Conservation (phyloP, 2,329 filamentous ascomycete species). For the Trichophyton mentagrophytes region DNA sequence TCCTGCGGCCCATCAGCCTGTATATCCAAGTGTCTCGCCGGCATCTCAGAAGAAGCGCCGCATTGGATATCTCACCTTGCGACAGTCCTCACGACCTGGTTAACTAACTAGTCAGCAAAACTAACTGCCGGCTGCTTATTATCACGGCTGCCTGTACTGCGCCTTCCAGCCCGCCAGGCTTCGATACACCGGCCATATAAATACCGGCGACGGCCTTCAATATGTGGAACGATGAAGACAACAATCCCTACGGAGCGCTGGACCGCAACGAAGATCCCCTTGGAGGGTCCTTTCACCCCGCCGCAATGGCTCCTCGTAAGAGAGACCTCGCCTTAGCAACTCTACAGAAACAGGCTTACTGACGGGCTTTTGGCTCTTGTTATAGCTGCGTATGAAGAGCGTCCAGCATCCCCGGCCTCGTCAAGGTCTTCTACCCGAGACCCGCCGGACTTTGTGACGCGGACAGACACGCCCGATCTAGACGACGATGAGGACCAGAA, state of each 20-base stretch:
- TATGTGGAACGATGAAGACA: constrained; percentile 99
- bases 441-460: constrained; percentile 44
- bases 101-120: too few species aligned
- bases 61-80: not conserved
- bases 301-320: constrained; percentile 36
- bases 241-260: constrained; percentile 94
- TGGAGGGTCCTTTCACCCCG: constrained; percentile 54
- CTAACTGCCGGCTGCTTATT: not conserved
- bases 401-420: constrained; percentile 52
- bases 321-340: not conserved
- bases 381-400: constrained; percentile 42
- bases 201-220: not conserved
- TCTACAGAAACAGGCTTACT: not conserved
- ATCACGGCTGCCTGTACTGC: not conserved
- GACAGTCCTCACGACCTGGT: not conserved
- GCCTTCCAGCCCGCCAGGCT: not conserved
- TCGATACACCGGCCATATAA: not conserved
- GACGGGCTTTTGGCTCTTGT: not conserved
- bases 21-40: not conserved
- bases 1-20: not conserved
- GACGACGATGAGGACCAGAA: constrained; percentile 19
- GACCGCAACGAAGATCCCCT: constrained; percentile 66
- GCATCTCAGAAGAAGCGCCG: not conserved
- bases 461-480: constrained; percentile 41
- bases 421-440: constrained; percentile 58